A percentile compares a stretch with the other conserved stretches of the same genome.
Evolutionary conservation across 192 early-diverging fungal genomes (phyloP).

Genomic region (Phlyctochytrium planicorne): DNA sequence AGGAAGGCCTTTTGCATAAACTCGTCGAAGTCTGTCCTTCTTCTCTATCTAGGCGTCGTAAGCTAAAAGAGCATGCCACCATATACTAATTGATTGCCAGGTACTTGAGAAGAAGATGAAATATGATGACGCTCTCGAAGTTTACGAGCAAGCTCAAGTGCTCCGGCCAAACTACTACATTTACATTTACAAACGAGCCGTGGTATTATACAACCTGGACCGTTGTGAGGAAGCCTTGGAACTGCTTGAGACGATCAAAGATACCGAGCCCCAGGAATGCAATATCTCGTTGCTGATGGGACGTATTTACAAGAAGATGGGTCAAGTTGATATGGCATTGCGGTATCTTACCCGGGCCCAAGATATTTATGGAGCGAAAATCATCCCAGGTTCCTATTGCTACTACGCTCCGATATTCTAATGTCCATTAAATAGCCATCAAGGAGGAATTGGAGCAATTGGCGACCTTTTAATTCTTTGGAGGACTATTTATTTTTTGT

Average conservation of each 20-base stretch:
- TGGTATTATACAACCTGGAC: slow-evolving; percentile 55
- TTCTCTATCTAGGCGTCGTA: slow-evolving; percentile 72
- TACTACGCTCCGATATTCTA: too few relatives aligned
- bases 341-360: slow-evolving; percentile 63
- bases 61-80: slow-evolving; percentile 4
- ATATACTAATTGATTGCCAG: background rate
- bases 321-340: slow-evolving; percentile 51
- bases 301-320: slow-evolving; percentile 51
- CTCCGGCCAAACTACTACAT: slow-evolving; percentile 52
- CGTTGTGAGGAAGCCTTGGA: slow-evolving; percentile 61
- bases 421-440: too few relatives aligned
- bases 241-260: slow-evolving; percentile 62
- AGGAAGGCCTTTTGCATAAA: slow-evolving; percentile 72
- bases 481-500: too few relatives aligned
- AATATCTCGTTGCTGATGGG: slow-evolving; percentile 67
- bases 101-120: slow-evolving; percentile 48
- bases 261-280: slow-evolving; percentile 44
- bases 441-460: too few relatives aligned
- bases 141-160: slow-evolving; percentile 62
- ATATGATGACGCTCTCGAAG: slow-evolving; percentile 51
- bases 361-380: slow-evolving; percentile 44
- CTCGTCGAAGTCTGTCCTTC: slow-evolving; percentile 66
- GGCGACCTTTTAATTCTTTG: too few relatives aligned
- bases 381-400: too few relatives aligned
- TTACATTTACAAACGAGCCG: slow-evolving; percentile 70